Evolutionary conservation across 805 yeast genomes (phyloP).

Genomic region (Candida hungchunana): DNA sequence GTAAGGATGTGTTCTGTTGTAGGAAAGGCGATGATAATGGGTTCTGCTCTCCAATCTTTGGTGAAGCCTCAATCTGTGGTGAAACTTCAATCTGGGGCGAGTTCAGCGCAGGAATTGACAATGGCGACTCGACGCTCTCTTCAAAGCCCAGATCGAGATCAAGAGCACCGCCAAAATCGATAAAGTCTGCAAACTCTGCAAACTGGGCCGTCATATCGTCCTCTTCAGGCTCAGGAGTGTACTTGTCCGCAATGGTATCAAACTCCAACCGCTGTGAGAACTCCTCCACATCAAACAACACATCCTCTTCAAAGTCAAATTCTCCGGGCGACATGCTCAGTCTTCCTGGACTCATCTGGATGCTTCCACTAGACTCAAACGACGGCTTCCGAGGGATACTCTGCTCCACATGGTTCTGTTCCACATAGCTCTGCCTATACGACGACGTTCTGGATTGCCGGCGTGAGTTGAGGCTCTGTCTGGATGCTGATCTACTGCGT

Average conservation of each 20-base stretch:
- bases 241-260: constrained; percentile 12
- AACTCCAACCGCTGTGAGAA: constrained; percentile 22
- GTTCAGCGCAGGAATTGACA: constrained; percentile 17
- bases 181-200: constrained; percentile 41
- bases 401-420: constrained; percentile 20
- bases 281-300: constrained; percentile 26
- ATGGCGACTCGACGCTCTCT: constrained; percentile 8
- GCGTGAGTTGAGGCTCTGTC: constrained; percentile 30
- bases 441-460: constrained; percentile 13
- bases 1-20: constrained; percentile 17
- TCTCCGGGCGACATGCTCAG: constrained; percentile 23
- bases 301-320: constrained; percentile 17
- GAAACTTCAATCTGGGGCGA: constrained; percentile 5
- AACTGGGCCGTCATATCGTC: constrained; percentile 34
- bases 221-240: constrained; percentile 4
- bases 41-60: constrained; percentile 8
- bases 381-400: constrained; percentile 10
- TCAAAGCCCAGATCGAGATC: constrained; percentile 31
- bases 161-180: constrained; percentile 42
- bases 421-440: too few relatives aligned
- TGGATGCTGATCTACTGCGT: constrained; percentile 58
- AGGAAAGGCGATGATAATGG: constrained; percentile 23
- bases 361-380: constrained; percentile 9
- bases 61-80: constrained; percentile 8
- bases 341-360: constrained; percentile 11